phyloP scores from a whole-genome alignment of 257 asterid species.

The Solanum corneliomulleri region DNA sequence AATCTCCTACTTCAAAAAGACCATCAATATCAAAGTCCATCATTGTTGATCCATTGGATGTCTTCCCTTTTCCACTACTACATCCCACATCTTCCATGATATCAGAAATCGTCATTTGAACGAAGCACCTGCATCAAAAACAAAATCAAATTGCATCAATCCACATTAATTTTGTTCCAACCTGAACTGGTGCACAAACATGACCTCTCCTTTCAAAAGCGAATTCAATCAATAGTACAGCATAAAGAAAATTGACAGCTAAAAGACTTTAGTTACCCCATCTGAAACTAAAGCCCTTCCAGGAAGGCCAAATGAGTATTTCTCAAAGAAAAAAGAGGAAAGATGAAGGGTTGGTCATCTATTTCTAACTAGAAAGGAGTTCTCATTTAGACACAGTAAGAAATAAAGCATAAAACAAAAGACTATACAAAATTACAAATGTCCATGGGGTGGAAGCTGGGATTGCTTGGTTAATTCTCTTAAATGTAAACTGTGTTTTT shows the following conservation, averaged over 20 bases:
- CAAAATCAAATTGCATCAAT: background rate
- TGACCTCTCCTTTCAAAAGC: background rate
- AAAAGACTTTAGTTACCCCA: background rate
- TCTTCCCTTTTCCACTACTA: constrained; percentile 7
- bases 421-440: background rate
- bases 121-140: background rate
- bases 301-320: background rate
- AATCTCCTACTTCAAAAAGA: background rate
- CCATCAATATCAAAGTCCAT: constrained; percentile 10
- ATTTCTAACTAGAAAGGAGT: background rate
- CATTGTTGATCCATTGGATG: background rate
- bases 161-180: background rate
- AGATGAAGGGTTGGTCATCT: background rate
- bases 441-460: background rate
- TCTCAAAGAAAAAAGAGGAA: background rate
- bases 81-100: constrained; percentile 6
- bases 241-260: background rate
- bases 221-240: background rate
- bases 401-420: background rate
- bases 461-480: background rate
- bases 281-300: background rate
- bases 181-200: background rate
- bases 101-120: background rate
- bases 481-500: background rate
- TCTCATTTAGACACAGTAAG: background rate